Percentiles rank a stretch among this genome's conserved stretches.
Evolutionary conservation across 176 grass and related monocot species (phyloP).

Genomic region (Ampelocalamus luodianensis): DNA sequence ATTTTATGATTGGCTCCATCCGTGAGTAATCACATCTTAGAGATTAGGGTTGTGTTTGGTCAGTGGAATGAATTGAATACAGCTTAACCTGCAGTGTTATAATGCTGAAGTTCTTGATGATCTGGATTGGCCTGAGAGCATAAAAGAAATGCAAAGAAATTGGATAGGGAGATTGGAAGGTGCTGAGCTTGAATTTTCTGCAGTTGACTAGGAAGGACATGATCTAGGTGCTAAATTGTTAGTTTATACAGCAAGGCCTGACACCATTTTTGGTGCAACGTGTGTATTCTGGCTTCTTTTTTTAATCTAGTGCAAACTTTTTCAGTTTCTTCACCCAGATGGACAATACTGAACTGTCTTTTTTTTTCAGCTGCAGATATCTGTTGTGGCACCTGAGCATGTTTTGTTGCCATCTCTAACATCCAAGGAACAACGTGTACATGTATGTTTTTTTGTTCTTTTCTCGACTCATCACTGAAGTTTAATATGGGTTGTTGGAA

Average conservation of each 20-base stretch:
- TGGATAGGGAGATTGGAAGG: slow-evolving; percentile 95
- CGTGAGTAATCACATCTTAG: neutral
- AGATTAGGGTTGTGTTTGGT: neutral
- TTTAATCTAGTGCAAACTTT: neutral
- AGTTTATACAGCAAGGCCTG: slow-evolving; percentile 91
- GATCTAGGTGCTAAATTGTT: slow-evolving; percentile 43
- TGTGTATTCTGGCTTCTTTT: slow-evolving; percentile 47
- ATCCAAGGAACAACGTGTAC: slow-evolving; percentile 65
- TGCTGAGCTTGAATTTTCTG: slow-evolving; percentile 75
- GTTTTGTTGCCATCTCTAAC: slow-evolving; percentile 64
- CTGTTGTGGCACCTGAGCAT: slow-evolving; percentile 87
- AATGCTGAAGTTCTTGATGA: slow-evolving; percentile 61
- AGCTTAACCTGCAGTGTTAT: neutral
- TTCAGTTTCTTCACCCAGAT: slow-evolving; percentile 21
- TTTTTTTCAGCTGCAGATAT: slow-evolving; percentile 68
- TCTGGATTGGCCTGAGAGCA: slow-evolving; percentile 92
- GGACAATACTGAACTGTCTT: neutral
- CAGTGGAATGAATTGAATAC: neutral
- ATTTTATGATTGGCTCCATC: slow-evolving; percentile 7
- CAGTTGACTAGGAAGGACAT: no score
- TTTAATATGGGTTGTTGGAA: slow-evolving; percentile 29
- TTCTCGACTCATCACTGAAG: neutral
- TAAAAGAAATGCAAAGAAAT: slow-evolving; percentile 98
- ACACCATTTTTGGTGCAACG: slow-evolving; percentile 95
- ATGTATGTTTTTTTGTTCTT: slow-evolving; percentile 55